Percentiles rank a stretch among this genome's conserved stretches.
Conservation (phyloP, 371 early-diverging fungal genomes). For the Coemansia sp. region DNA sequence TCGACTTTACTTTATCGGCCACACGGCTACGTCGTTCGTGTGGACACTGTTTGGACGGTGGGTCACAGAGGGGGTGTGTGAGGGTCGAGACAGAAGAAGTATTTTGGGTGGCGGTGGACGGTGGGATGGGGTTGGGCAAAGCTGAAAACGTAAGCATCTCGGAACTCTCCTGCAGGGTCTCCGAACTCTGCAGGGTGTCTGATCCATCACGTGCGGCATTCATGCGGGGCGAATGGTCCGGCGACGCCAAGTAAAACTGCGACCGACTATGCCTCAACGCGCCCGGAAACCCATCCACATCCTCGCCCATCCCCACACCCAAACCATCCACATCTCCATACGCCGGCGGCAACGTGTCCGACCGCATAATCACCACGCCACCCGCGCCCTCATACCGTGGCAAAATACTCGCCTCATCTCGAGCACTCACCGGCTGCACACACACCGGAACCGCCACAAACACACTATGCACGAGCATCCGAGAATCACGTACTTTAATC, state of each 20-base stretch:
- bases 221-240: conserved; percentile 32
- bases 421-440: conserved; percentile 46
- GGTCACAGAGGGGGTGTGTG: too few relatives aligned
- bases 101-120: too few relatives aligned
- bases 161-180: too few relatives aligned
- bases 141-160: too few relatives aligned
- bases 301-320: conserved; percentile 13
- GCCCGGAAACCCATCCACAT: conserved; percentile 33
- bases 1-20: too few relatives aligned
- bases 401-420: conserved; percentile 37
- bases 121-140: too few relatives aligned
- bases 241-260: conserved; percentile 44
- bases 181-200: too few relatives aligned
- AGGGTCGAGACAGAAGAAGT: too few relatives aligned
- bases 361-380: conserved; percentile 38
- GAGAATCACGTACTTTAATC: conserved; percentile 40
- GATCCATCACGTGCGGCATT: background rate
- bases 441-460: conserved; percentile 50
- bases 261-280: conserved; percentile 33
- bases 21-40: too few relatives aligned
- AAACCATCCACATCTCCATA: conserved; percentile 7
- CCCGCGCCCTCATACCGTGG: conserved; percentile 46
- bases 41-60: too few relatives aligned
- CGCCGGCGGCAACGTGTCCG: conserved; percentile 37
- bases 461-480: conserved; percentile 34